These are phyloP conservation scores for Xylaria sp. DNA, from an alignment of 2,329 filamentous ascomycete species.

Conservation along the genomic window DNA sequence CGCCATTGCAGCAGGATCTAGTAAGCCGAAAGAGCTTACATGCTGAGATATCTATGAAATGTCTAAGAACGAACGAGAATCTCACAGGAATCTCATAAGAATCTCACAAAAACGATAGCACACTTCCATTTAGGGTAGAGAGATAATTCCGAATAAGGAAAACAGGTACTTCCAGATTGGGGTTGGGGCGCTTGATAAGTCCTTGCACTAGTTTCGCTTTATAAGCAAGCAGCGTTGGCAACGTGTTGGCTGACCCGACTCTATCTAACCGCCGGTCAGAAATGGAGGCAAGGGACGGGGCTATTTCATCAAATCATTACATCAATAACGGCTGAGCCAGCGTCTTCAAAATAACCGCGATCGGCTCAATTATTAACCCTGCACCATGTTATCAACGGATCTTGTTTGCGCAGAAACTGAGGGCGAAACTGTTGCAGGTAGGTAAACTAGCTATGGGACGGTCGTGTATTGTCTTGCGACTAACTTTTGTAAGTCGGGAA, in stretches of 20 bases:
- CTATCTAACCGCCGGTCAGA: background rate
- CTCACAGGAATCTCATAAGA: too few species aligned
- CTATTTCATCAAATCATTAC: background rate
- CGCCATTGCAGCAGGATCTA: background rate
- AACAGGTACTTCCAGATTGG: constrained; percentile 11
- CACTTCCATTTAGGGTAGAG: constrained; percentile 4
- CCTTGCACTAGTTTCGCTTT: too few species aligned
- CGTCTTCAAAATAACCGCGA: background rate
- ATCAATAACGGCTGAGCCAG: background rate
- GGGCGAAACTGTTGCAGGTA: background rate
- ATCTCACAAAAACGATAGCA: background rate
- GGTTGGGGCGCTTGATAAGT: background rate
- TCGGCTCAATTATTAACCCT: background rate
- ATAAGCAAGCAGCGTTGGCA: constrained; percentile 10
- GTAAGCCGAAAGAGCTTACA: constrained; percentile 10
- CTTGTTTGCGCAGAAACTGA: background rate
- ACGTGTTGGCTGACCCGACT: background rate
- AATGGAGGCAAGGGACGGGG: background rate
- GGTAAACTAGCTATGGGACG: background rate
- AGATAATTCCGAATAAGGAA: constrained; percentile 22
- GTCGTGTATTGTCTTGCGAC: background rate
- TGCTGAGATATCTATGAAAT: background rate
- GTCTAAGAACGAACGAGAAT: too few species aligned
- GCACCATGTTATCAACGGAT: background rate
- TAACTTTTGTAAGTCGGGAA: constrained; percentile 22